phyloP scores from a whole-genome alignment of 129 eudicot genomes.

The Arctium minus region DNA sequence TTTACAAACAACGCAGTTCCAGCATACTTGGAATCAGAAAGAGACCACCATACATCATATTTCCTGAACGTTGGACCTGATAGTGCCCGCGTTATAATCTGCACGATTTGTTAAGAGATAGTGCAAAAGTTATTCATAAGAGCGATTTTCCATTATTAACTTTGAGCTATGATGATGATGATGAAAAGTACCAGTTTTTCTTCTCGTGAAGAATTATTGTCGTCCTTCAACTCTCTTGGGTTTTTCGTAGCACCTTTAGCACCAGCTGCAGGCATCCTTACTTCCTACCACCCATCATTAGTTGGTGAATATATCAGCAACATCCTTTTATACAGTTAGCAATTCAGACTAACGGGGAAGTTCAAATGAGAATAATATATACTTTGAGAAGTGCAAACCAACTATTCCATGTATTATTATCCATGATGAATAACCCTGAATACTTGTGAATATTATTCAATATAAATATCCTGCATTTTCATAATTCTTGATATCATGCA shows the following conservation, averaged over 20 bases:
- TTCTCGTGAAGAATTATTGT: conserved; percentile 80
- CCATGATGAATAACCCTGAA: not conserved
- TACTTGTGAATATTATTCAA: not conserved
- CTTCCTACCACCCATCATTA: conserved; percentile 67
- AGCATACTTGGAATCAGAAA: conserved; percentile 91
- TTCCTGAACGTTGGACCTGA: conserved; percentile 74
- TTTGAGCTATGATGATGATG: not conserved
- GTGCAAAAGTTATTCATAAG: not conserved
- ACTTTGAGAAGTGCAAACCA: too few species aligned
- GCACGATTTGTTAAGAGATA: conserved; percentile 22
- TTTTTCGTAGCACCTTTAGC: conserved; percentile 79
- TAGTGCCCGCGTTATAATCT: conserved; percentile 77
- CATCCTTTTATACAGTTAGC: not conserved
- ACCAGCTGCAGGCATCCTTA: conserved; percentile 99
- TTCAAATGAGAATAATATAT: too few species aligned
- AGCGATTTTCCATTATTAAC: not conserved
- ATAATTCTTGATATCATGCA: not conserved
- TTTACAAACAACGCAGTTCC: conserved; percentile 90
- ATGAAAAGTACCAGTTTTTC: conserved; percentile 66
- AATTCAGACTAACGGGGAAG: not conserved
- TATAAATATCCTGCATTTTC: not conserved
- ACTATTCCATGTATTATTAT: too few species aligned
- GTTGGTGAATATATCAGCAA: conserved; percentile 17
- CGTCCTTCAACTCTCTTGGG: conserved; percentile 86
- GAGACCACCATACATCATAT: conserved; percentile 99